These are phyloP conservation scores for Xylariomycetidae sp. DNA, from an alignment of 2,329 filamentous ascomycete species.

Conservation along the genomic window DNA sequence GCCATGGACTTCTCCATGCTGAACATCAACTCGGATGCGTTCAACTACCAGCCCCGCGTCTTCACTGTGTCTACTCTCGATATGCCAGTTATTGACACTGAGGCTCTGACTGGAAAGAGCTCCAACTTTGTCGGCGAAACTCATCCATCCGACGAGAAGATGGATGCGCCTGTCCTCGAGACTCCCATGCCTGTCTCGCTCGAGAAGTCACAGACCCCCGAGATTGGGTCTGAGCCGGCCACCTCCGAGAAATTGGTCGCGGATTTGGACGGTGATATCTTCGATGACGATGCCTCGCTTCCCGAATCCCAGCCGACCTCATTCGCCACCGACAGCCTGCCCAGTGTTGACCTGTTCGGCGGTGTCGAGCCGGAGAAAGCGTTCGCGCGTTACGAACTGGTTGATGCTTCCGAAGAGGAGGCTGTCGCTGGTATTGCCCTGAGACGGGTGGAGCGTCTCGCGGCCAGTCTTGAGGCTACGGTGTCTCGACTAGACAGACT, in stretches of 20 bases:
- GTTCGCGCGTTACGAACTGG: constrained; percentile 56
- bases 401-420: constrained; percentile 50
- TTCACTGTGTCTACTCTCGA: constrained; percentile 68
- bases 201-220: constrained; percentile 27
- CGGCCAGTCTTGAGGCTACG: constrained; percentile 31
- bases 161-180: constrained; percentile 50
- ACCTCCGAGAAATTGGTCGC: constrained; percentile 20
- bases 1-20: constrained; percentile 69
- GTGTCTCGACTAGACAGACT: constrained; percentile 32
- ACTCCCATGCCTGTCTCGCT: constrained; percentile 27
- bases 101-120: constrained; percentile 65
- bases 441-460: constrained; percentile 45
- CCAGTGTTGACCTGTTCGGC: constrained; percentile 39
- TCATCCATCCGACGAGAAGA: constrained; percentile 46
- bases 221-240: constrained; percentile 18
- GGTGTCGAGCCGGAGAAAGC: constrained; percentile 59
- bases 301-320: constrained; percentile 27
- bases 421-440: constrained; percentile 37
- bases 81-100: constrained; percentile 55
- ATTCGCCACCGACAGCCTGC: constrained; percentile 36
- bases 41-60: constrained; percentile 62
- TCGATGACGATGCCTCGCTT: constrained; percentile 42
- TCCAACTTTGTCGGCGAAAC: constrained; percentile 45
- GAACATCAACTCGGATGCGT: constrained; percentile 46
- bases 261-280: constrained; percentile 49